phyloP scores from a whole-genome alignment of 768 basidiomycete genomes.

The Austroboletus eburneus region DNA sequence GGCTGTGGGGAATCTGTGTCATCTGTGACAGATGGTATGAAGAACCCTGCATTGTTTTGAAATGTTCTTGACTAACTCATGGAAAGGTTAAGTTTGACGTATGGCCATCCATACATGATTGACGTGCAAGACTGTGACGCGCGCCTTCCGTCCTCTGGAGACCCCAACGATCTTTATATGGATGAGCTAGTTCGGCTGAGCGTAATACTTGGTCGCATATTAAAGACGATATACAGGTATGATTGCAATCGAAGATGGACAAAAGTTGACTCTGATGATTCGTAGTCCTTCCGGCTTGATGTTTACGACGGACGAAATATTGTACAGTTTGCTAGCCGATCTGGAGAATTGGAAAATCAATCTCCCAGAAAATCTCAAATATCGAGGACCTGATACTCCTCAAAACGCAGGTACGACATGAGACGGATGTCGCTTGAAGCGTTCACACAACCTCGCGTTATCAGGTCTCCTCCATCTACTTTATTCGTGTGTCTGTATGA shows the following conservation, averaged over 20 bases:
- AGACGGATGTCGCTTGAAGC: not conserved
- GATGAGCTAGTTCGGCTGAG: constrained; percentile 90
- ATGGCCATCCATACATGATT: constrained; percentile 94
- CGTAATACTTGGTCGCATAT: constrained; percentile 84
- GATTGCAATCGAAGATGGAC: constrained; percentile 6
- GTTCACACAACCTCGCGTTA: constrained; percentile 2
- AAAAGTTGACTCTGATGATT: constrained; percentile 8
- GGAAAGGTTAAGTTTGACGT: constrained; percentile 76
- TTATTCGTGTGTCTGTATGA: constrained; percentile 88
- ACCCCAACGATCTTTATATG: constrained; percentile 74
- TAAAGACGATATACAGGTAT: constrained; percentile 91
- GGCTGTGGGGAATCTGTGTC: constrained; percentile 93
- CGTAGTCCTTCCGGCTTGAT: constrained; percentile 81
- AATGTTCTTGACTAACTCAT: constrained; percentile 4
- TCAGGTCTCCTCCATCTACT: constrained; percentile 83
- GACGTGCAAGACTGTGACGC: constrained; percentile 97
- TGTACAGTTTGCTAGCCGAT: constrained; percentile 59
- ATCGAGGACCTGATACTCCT: constrained; percentile 64
- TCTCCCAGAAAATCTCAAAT: constrained; percentile 75
- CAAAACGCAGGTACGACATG: constrained; percentile 58
- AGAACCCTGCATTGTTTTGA: constrained; percentile 3
- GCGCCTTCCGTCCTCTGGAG: constrained; percentile 85
- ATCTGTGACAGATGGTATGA: constrained; percentile 89
- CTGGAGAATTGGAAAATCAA: constrained; percentile 74
- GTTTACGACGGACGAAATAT: constrained; percentile 76